phyloP scores from a whole-genome alignment of 768 basidiomycete genomes.

The Suillus luteus region DNA sequence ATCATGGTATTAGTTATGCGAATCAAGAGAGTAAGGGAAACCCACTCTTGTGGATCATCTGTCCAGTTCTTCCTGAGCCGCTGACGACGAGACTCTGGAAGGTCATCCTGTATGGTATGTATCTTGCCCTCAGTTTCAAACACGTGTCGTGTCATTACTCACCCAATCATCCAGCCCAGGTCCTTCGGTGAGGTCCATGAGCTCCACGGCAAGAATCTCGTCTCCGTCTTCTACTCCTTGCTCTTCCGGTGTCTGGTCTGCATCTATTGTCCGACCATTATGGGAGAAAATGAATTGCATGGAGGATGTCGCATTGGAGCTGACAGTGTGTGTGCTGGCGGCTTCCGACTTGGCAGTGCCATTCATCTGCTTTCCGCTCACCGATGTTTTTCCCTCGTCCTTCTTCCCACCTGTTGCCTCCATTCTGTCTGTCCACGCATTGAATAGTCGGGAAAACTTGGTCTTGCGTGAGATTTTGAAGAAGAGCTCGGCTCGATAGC shows the following conservation, averaged over 20 bases:
- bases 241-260: constrained; percentile 85
- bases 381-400: constrained; percentile 34
- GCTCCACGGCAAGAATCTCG: constrained; percentile 85
- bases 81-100: constrained; percentile 63
- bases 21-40: constrained; percentile 12
- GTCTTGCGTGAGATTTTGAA: constrained; percentile 94
- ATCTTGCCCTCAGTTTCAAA: constrained; percentile 3
- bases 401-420: constrained; percentile 58
- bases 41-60: constrained; percentile 73
- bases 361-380: constrained; percentile 40
- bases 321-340: constrained; percentile 45
- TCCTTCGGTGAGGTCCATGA: constrained; percentile 86
- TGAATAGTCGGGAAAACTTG: constrained; percentile 79
- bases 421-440: constrained; percentile 90
- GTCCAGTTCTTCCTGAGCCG: constrained; percentile 83
- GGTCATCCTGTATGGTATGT: constrained; percentile 53
- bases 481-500: constrained; percentile 87
- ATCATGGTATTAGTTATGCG: constrained; percentile 5
- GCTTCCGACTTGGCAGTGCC: constrained; percentile 54
- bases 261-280: constrained; percentile 75
- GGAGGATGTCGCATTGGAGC: constrained; percentile 39
- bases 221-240: constrained; percentile 86
- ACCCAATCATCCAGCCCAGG: constrained; percentile 65
- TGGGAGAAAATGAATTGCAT: constrained; percentile 88
- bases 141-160: constrained; percentile 26